Conservation (phyloP, 257 asterid genomes). For the Nicotiana otophora region DNA sequence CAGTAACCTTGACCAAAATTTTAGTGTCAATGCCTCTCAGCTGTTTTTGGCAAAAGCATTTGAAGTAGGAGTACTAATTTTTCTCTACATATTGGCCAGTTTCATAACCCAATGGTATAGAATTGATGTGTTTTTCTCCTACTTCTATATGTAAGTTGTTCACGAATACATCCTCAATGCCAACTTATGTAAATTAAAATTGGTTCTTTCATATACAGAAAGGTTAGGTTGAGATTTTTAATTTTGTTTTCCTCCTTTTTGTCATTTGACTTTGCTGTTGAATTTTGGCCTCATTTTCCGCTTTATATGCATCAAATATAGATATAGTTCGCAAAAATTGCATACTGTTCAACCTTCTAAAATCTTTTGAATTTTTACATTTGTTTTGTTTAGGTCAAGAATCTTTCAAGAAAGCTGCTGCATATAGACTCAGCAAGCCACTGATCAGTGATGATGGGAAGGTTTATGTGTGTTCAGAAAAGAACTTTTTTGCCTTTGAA, state of each 20-base stretch:
- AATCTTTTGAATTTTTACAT: not conserved
- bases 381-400: conserved; percentile 33
- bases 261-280: not conserved
- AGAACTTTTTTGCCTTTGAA: conserved; percentile 56
- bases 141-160: not conserved
- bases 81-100: too few species aligned
- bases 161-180: not conserved
- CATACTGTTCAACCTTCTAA: not conserved
- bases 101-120: too few species aligned
- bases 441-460: conserved; percentile 76
- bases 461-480: conserved; percentile 58
- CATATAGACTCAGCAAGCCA: conserved; percentile 41
- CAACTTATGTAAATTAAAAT: not conserved
- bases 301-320: not conserved
- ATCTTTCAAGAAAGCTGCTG: conserved; percentile 24
- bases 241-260: not conserved
- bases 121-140: not conserved
- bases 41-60: not conserved
- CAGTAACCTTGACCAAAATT: too few species aligned
- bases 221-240: not conserved
- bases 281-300: not conserved
- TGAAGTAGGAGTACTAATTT: not conserved
- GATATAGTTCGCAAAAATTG: not conserved
- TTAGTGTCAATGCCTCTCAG: not conserved
- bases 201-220: not conserved